Percentiles rank a stretch among this genome's conserved stretches.
phyloP scores from a whole-genome alignment of 331 rosid species.

The Malus hybrid region DNA sequence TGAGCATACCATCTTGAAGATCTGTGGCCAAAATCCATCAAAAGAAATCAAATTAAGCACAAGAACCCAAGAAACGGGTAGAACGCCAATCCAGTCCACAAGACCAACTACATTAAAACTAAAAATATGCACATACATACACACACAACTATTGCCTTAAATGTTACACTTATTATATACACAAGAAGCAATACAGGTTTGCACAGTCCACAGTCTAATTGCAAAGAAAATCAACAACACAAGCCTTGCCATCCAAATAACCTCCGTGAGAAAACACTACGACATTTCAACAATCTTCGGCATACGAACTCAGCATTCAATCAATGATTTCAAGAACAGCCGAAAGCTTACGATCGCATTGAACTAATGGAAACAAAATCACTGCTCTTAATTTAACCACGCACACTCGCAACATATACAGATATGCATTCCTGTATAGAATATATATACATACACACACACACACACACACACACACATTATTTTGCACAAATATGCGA shows the following conservation, averaged over 20 bases:
- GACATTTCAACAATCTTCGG: not conserved
- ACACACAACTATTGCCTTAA: too few relatives aligned
- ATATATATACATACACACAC: too few relatives aligned
- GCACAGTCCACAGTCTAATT: too few relatives aligned
- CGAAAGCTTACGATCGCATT: not conserved
- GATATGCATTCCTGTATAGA: too few relatives aligned
- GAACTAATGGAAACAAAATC: not conserved
- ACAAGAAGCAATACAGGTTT: too few relatives aligned
- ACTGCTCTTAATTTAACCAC: not conserved
- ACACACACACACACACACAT: too few relatives aligned
- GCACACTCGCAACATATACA: not conserved
- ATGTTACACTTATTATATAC: too few relatives aligned
- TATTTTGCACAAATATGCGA: not conserved
- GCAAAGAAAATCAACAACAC: not conserved
- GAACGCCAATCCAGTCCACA: not conserved
- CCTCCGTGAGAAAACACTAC: not conserved
- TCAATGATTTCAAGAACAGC: not conserved
- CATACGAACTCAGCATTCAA: not conserved
- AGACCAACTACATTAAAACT: not conserved
- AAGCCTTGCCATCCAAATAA: not conserved
- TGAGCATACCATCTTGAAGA: slow-evolving; percentile 92
- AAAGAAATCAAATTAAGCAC: not conserved
- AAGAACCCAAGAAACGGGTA: not conserved
- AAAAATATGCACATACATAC: too few relatives aligned
- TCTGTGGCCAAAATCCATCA: slow-evolving; percentile 37